A percentile compares a stretch with the other conserved stretches of the same genome.
Conservation (phyloP, 371 early-diverging fungal species). For the Saksenaea oblongispora region DNA sequence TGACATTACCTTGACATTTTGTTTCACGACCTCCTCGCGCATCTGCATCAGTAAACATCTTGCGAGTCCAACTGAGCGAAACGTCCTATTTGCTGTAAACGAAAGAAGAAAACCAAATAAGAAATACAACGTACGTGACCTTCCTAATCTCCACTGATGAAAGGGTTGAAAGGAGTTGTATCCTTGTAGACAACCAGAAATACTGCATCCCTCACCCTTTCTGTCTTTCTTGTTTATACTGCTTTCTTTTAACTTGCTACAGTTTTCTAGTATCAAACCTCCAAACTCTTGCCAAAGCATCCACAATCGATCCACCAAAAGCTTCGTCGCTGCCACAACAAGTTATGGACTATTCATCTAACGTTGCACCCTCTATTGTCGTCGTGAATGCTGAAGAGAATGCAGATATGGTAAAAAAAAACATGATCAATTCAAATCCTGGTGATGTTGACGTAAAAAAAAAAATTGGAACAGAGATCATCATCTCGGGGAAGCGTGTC, state of each 20-base stretch:
- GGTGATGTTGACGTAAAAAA: constrained; percentile 2
- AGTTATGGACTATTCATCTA: constrained; percentile 6
- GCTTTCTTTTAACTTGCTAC: constrained; percentile 4
- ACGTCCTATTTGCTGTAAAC: not conserved
- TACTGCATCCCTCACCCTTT: constrained; percentile 1
- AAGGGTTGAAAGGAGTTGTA: constrained; percentile 49
- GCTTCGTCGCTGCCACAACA: constrained; percentile 5
- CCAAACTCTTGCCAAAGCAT: constrained; percentile 8
- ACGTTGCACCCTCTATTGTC: constrained; percentile 21
- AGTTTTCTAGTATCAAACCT: constrained; percentile 29
- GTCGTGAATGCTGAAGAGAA: constrained; percentile 24
- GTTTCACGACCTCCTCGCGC: not conserved
- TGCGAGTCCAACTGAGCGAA: not conserved
- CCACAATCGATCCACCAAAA: constrained; percentile 4
- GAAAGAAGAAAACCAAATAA: not conserved
- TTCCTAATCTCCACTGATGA: constrained; percentile 24
- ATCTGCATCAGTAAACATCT: not conserved
- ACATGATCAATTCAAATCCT: not conserved
- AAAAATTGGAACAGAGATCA: constrained; percentile 8
- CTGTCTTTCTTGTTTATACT: constrained; percentile 9
- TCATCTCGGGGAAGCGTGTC: constrained; percentile 16
- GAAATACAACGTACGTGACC: constrained; percentile 1
- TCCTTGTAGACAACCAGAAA: constrained; percentile 8
- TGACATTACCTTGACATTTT: not conserved
- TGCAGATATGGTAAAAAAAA: constrained; percentile 21